phyloP scores from a whole-genome alignment of 1,139 yeast genomes.

The Groenewaldozyma sp. region DNA sequence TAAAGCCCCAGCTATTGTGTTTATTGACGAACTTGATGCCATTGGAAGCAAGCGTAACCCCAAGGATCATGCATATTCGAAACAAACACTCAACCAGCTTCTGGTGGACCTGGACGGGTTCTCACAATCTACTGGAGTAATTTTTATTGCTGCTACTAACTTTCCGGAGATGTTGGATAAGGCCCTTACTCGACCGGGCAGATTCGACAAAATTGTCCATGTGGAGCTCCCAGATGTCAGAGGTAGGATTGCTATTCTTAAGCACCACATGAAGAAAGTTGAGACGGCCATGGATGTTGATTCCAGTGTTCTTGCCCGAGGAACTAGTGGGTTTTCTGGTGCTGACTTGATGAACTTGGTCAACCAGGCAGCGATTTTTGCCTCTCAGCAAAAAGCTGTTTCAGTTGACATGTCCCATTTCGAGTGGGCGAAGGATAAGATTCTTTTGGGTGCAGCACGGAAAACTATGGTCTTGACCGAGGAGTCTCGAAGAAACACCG shows the following conservation, averaged over 20 bases:
- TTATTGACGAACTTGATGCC: conserved; percentile 95
- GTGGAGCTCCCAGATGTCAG: conserved; percentile 97
- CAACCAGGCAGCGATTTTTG: conserved; percentile 96
- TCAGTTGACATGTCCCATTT: conserved; percentile 86
- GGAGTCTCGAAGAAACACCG: conserved; percentile 87
- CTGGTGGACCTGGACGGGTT: conserved; percentile 96
- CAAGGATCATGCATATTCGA: conserved; percentile 94
- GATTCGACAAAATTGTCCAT: conserved; percentile 92
- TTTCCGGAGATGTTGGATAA: conserved; percentile 95
- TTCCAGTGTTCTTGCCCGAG: conserved; percentile 83
- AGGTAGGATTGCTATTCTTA: conserved; percentile 87
- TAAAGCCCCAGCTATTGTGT: conserved; percentile 93
- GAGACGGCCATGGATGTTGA: conserved; percentile 81
- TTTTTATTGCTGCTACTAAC: conserved; percentile 95
- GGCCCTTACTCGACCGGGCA: conserved; percentile 96
- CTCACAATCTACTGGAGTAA: conserved; percentile 85
- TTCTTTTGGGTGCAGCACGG: conserved; percentile 95
- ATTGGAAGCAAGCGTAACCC: conserved; percentile 98
- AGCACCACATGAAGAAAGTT: conserved; percentile 86
- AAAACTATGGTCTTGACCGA: conserved; percentile 96
- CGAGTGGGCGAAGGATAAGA: conserved; percentile 99
- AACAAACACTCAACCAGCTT: conserved; percentile 91
- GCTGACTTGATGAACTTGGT: conserved; percentile 94
- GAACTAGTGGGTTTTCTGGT: conserved; percentile 96
- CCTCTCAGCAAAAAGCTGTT: conserved; percentile 85